Evolutionary conservation across 352 stramenopile species (phyloP), one percentile per base, ranked within the genome.

Genomic region (Globisporangium megalacanthum): DNA sequence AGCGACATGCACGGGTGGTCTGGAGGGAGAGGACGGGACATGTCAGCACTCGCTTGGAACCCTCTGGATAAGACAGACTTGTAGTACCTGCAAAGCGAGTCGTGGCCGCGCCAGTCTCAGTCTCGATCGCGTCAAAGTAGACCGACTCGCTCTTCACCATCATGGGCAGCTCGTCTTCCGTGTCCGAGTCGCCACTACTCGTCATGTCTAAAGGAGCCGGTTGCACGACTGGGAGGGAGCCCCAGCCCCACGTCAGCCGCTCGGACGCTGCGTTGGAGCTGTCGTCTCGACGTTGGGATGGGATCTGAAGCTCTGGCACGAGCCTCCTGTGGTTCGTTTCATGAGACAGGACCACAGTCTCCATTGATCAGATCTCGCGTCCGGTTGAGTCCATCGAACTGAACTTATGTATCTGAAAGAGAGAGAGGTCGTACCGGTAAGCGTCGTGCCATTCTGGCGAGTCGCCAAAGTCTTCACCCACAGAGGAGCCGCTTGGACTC

Each of bases 111-210:
- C 6, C 35, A 41, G 20, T 56, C 33, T 75, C 68, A 9, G 65
- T 66, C 33, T 91, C 80, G 22, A 94, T 69, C 0, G 79, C 82
- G 56, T 92, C 81, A 70, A 92, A 94, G 53, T 92, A 94, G 1
- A 94, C 63, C 0, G 79, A 89, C 8, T 73, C 72, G 44, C 67
- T 87, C 60, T 92, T 89, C 36, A 80, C 66, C 71, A 92, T 86
- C 35, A 42, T 59, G 3, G 68, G 73, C 20, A 74, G 35, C 4
- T 78, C 63, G 7, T 69, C 60, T 9, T 73, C 62, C 0, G 50
- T 58, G 5, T 65, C 49, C 0, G 51, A 56, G 25, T 73, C 60
- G 19, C 66, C 51, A 6, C 25, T 33, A 6, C 52, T 54, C 1
- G 46, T 51, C 15, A 36, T n/a, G 14, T 48, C 52, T 17, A 31